Conservation (phyloP, 768 basidiomycete genomes). For the Lentinula raphanica region DNA sequence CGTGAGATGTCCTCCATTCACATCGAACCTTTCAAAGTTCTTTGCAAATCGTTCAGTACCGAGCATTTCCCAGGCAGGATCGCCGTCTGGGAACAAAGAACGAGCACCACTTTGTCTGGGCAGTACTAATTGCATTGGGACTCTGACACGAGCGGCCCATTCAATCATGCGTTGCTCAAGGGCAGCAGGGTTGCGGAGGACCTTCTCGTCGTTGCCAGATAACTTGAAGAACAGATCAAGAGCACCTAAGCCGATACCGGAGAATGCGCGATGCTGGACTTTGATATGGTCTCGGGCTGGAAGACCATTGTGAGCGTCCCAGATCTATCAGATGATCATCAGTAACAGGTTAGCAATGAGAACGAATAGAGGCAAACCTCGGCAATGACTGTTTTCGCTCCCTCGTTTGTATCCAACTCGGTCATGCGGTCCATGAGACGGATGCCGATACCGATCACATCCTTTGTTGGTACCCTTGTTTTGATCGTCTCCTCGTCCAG, state of each 20-base stretch:
- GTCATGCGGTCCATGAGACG: slow-evolving; percentile 3
- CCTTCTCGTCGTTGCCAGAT: background rate
- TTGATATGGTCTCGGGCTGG: background rate
- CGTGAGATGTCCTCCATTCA: slow-evolving; percentile 2
- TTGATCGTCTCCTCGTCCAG: background rate
- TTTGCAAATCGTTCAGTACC: background rate
- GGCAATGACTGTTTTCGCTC: background rate
- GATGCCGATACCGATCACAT: background rate
- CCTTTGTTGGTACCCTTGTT: background rate
- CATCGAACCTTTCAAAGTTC: slow-evolving; percentile 3
- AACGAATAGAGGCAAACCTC: background rate
- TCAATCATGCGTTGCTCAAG: slow-evolving; percentile 1
- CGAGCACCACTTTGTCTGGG: slow-evolving; percentile 1
- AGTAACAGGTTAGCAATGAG: background rate
- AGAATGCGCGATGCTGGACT: background rate
- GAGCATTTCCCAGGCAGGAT: background rate
- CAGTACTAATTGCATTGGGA: background rate
- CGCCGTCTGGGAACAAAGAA: background rate
- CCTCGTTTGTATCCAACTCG: background rate
- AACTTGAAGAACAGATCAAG: background rate
- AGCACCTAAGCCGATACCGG: background rate
- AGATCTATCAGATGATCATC: background rate
- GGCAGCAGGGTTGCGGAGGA: slow-evolving; percentile 1
- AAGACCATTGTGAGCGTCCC: slow-evolving; percentile 3
- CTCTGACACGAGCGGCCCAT: background rate